Percentiles rank a stretch among this genome's conserved stretches.
Evolutionary conservation across 306 rosid genomes (phyloP).

Genomic region (Sesbania bispinosa): DNA sequence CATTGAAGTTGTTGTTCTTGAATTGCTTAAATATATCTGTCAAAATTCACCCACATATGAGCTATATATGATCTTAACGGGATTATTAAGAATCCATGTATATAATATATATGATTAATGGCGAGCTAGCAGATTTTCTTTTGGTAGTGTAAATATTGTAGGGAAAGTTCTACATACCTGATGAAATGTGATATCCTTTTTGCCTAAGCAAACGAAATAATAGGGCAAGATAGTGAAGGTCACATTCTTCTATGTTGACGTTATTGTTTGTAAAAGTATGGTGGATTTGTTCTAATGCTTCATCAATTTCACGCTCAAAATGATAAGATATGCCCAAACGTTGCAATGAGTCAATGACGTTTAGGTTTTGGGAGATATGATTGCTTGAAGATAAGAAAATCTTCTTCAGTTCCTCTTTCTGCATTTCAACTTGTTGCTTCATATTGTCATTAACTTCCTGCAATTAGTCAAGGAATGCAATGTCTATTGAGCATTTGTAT

Average conservation of each 20-base stretch:
- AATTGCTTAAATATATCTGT: constrained; percentile 42
- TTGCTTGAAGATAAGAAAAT: neutral
- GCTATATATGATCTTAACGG: neutral
- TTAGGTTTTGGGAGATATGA: neutral
- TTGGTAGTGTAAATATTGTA: neutral
- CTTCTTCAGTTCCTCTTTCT: constrained; percentile 36
- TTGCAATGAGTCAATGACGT: constrained; percentile 21
- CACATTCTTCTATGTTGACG: neutral
- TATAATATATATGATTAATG: neutral
- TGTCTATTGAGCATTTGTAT: neutral
- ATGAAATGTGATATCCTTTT: constrained; percentile 22
- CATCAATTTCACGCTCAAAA: constrained; percentile 16
- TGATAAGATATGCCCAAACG: constrained; percentile 31
- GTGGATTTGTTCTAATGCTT: constrained; percentile 19
- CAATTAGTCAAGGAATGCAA: neutral
- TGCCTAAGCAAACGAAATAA: constrained; percentile 45
- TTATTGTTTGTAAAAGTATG: neutral
- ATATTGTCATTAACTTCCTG: constrained; percentile 5
- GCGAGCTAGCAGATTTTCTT: neutral
- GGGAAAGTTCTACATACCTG: constrained; percentile 2
- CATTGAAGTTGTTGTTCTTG: constrained; percentile 29
- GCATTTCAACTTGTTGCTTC: neutral
- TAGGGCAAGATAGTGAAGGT: constrained; percentile 29
- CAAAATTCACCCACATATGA: neutral
- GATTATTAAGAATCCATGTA: neutral